Percentiles rank a stretch among this genome's conserved stretches.
Conservation (phyloP, 495 filamentous ascomycete species). For the Aspergillus campestris region DNA sequence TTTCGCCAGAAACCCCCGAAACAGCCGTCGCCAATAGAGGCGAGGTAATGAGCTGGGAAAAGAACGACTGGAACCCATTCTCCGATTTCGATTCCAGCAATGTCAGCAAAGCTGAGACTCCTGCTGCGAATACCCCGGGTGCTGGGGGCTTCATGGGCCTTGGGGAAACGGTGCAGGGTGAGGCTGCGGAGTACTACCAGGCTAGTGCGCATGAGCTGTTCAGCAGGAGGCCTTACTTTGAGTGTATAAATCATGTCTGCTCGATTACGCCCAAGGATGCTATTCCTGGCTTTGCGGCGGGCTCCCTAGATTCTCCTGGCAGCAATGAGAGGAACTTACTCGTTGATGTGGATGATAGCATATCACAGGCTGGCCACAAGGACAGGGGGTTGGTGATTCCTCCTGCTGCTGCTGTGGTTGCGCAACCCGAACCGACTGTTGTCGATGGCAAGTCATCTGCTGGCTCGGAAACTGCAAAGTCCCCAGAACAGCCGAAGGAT, state of each 20-base stretch:
- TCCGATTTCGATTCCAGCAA: constrained; percentile 8
- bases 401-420: not conserved
- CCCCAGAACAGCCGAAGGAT: too few species aligned
- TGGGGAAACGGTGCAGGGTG: constrained; percentile 25
- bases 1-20: constrained; percentile 29
- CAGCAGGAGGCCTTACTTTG: constrained; percentile 40
- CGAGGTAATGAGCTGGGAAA: constrained; percentile 10
- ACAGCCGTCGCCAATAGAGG: constrained; percentile 8
- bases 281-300: constrained; percentile 1
- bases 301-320: not conserved
- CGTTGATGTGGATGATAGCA: constrained; percentile 24
- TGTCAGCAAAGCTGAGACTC: constrained; percentile 2
- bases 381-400: not conserved
- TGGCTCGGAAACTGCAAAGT: too few species aligned
- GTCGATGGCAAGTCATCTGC: not conserved
- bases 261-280: constrained; percentile 26
- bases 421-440: not conserved
- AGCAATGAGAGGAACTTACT: constrained; percentile 11
- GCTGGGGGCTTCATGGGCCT: constrained; percentile 21
- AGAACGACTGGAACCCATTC: constrained; percentile 14
- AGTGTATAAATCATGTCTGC: constrained; percentile 41
- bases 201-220: constrained; percentile 44
- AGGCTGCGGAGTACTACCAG: constrained; percentile 46
- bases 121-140: not conserved
- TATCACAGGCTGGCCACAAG: constrained; percentile 5